Evolutionary conservation across 2,329 filamentous ascomycete species (phyloP).

Genomic region (Aspergillus phoenicis): DNA sequence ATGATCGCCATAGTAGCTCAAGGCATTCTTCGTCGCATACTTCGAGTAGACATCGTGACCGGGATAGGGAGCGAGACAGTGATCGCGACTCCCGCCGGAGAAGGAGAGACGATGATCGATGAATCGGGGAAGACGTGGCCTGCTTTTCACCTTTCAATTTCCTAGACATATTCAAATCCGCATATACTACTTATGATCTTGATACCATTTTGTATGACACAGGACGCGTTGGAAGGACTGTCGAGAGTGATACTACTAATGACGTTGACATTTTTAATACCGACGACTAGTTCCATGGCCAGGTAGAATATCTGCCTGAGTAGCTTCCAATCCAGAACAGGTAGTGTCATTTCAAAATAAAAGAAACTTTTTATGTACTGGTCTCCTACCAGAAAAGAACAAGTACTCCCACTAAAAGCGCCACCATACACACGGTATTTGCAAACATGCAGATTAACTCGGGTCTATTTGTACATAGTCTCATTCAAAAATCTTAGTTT

Average conservation of each 20-base stretch:
- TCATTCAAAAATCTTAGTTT: slow-evolving; percentile 10
- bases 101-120: slow-evolving; percentile 31
- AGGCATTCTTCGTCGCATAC: slow-evolving; percentile 36
- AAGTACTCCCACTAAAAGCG: slow-evolving; percentile 26
- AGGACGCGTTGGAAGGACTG: neutral
- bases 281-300: neutral
- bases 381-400: slow-evolving; percentile 9
- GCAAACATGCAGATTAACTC: slow-evolving; percentile 14
- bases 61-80: slow-evolving; percentile 32
- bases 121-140: neutral
- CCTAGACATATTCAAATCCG: neutral
- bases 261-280: neutral
- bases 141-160: neutral
- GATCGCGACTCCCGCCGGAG: slow-evolving; percentile 35
- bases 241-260: neutral
- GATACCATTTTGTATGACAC: neutral
- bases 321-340: neutral
- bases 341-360: neutral
- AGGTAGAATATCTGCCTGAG: neutral
- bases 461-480: slow-evolving; percentile 25
- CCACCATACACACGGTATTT: slow-evolving; percentile 15
- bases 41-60: slow-evolving; percentile 31
- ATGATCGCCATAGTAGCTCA: slow-evolving; percentile 36
- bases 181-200: neutral
- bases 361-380: slow-evolving; percentile 21